Evolutionary conservation across 805 yeast species (phyloP), one percentile per base, ranked within the genome.

Genomic region (Peterozyma toletana): DNA sequence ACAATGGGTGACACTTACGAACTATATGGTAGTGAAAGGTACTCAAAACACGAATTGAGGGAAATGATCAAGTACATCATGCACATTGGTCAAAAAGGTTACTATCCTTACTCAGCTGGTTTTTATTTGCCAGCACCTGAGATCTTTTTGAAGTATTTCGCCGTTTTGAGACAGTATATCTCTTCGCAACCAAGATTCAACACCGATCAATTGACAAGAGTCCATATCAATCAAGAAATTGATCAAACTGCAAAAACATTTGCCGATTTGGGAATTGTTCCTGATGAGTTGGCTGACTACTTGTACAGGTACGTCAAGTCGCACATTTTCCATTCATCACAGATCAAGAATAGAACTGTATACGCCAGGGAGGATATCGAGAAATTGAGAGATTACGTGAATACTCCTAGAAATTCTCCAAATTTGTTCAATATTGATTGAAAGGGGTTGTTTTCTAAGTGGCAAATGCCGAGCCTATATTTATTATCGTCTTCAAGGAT

Each of bases 1-100:
- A 86, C 95, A 16, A 71, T 72, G 11, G 95, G 95, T 48, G 74
- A 83, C 63, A 72, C 82, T 41, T 87, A 64, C 62, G 95, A 87
- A 65, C 72, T 87, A 50, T 70, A 66, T 55, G 95, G 95, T 11
- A 75, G 80, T n/a, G 84, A 84, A 61, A 68, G 71, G 54, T 76
- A 78, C 60, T 59, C 81, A 10, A 71, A 73, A 55, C 62, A 63
- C 46, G 86, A 86, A 59, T 73, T 87, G 49, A 75, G 88, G 63
- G 81, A 78, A 55, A 68, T 83, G 78, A 71, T 86, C 51, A 79
- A 80, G 59, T 77, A 60, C 47, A 62, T 62, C 48, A 59, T 58
- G 7, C 67, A 64, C 42, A 51, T 64, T 38, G 63, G 62, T 21
- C 55, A 57, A 57, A 52, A 51, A 27, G 67, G 67, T 33, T 63